Base-by-base conservation (phyloP, 2,329 filamentous ascomycete genomes). In the Aphanoascus verrucosus region DNA sequence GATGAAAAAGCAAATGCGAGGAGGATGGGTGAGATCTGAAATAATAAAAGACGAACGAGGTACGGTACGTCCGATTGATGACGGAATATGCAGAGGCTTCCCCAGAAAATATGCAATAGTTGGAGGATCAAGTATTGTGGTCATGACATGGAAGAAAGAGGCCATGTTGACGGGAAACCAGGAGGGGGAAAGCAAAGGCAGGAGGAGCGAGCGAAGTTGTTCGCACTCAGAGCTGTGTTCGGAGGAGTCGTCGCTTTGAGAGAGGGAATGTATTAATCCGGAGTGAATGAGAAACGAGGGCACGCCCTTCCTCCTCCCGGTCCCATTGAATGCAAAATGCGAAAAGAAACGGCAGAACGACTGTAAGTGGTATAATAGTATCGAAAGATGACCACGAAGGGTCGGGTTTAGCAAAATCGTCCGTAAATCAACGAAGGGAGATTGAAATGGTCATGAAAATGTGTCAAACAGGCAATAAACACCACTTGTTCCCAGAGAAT, bases 251-350 rank as follows among this genome's bases (percentile, higher is more conserved):
- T n/a, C n/a, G 23, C 23, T 28, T 28, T 7, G 23, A 28, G 7
- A 28, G 23, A 28, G 3, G 23, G 23, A 28, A 28, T 28, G 23
- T 28, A 28, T 28, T 7, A 7, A 28, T 28, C 23, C 3, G 23
- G 3, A 28, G 7, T 28, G 23, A 28, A 9, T 31, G 9, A 9
- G 20, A 40, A 49, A 9, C n/a, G 19, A 31, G 5, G 31, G 46
- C 11, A 49, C 15, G 28, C 23, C 4, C 6, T 12, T 32, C 17
- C 15, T 17, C 31, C 44, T 20, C 31, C 44, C 31, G 14, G 14
- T 20, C 19, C 35, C 34, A 3, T 40, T 49, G 35, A 49, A 49
- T 49, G 46, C 34, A 12, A 40, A 49, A 49, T 40, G 35, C 35
- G 40, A 41, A 31, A 40, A 20, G 5, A 37, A 8, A 28, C 11